Base-by-base conservation (phyloP, 108 stramenopile genomes). In the Skeletonema grethae region DNA sequence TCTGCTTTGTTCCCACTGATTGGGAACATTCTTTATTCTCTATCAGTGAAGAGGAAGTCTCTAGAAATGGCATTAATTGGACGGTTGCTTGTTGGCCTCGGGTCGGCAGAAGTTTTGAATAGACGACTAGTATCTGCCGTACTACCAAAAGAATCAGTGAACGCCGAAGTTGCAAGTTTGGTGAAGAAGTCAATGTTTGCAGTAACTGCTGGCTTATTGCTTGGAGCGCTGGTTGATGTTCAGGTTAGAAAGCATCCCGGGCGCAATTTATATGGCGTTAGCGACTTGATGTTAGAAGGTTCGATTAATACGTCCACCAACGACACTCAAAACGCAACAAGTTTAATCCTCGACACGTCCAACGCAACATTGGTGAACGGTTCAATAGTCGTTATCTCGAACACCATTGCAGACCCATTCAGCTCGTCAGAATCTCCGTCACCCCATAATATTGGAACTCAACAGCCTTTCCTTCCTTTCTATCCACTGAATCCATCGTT, bases 51-150 rank as follows among this genome's bases (percentile, higher is more conserved):
- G 24, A 35, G 31, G 11, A n/a, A 36, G 34, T 79, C 77, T 16
- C 31, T 79, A 2, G 31, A 15, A 65, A 73, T 79, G 62, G 77
- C 78, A 39, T 29, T 79, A 18, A 34, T 70, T 18, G 82, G 82
- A 24, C 61, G 82, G 18, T 70, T 79, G 13, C 63, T 83, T 4
- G 30, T 79, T 29, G 82, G 82, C 18, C 70, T 83, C 18, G 75
- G 71, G 5, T 77, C 58, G 16, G 62, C 74, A 48, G 76, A 82
- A 59, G 10, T 63, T 24, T 48, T 79, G 34, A 74, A 75, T 50
- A 45, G 73, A 57, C 77, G 73, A 13, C 48, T 79, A 41, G 31
- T 67, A 11, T 22, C n/a, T 58, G 55, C 57, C 9, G 46, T 73
- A 18, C 12, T 78, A 15, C 41, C 62, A 29, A 58, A 28, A 7